Evolutionary conservation across 2,329 filamentous ascomycete genomes (phyloP).

Genomic region (Paecilomyces fulvus): DNA sequence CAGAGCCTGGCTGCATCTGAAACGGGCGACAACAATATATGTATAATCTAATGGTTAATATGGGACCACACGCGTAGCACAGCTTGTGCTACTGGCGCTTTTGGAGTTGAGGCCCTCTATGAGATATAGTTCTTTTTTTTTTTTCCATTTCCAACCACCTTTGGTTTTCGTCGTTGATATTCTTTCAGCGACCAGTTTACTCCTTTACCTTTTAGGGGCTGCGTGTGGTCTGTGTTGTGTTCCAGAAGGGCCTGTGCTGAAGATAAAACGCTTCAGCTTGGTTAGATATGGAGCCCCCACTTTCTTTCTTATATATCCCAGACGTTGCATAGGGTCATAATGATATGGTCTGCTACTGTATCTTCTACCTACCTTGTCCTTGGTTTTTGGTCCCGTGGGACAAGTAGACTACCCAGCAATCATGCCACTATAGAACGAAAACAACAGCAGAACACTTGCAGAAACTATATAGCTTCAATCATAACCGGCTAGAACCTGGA

Average conservation of each 20-base stretch:
- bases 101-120: not conserved
- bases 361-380: not conserved
- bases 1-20: conserved; percentile 14
- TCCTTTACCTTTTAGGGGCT: not conserved
- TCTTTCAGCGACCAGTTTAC: not conserved
- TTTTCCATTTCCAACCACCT: not conserved
- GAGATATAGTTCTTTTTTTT: not conserved
- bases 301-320: not conserved
- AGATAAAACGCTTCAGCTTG: not conserved
- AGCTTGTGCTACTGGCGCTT: conserved; percentile 9
- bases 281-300: not conserved
- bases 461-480: not conserved
- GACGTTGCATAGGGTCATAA: not conserved
- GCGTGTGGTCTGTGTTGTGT: not conserved
- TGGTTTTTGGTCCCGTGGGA: not conserved
- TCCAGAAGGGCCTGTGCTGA: no score
- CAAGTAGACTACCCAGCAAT: not conserved
- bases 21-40: conserved; percentile 13
- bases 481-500: conserved; percentile 34
- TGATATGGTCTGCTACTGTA: not conserved
- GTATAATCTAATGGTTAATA: conserved; percentile 31
- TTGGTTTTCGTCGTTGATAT: not conserved
- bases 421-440: no score
- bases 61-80: conserved; percentile 6
- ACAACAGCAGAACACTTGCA: not conserved